Evolutionary conservation across 1,284 basidiomycete species (phyloP).

Genomic region (Boletellus dicymbophilus): DNA sequence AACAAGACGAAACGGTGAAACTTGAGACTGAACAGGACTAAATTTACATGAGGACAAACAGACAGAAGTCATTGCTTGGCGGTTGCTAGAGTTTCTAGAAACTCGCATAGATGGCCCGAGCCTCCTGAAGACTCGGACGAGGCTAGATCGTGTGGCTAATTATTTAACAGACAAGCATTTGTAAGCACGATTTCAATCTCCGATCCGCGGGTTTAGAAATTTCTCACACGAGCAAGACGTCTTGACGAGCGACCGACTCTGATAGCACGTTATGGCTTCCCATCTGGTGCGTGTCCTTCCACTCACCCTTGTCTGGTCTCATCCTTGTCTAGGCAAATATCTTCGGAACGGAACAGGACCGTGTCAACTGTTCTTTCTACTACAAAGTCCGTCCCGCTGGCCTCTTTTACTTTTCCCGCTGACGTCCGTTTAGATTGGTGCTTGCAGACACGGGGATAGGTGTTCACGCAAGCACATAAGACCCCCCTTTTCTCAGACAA

Average conservation of each 20-base stretch:
- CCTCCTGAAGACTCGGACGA: no score
- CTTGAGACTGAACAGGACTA: no score
- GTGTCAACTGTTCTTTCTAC: constrained; percentile 95
- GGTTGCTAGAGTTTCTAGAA: no score
- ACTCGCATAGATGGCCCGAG: no score
- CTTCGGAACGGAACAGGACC: constrained; percentile 89
- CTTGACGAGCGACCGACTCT: no score
- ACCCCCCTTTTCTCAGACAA: constrained; percentile 96
- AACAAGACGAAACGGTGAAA: no score
- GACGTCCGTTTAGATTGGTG: constrained; percentile 71
- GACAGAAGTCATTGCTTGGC: no score
- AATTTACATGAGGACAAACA: no score
- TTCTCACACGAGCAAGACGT: not conserved
- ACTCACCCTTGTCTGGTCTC: not conserved
- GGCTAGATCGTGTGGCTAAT: no score
- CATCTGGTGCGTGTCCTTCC: constrained; percentile 50
- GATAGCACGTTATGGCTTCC: constrained; percentile 57
- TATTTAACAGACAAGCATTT: not conserved
- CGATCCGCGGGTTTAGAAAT: not conserved
- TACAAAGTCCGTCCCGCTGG: constrained; percentile 67
- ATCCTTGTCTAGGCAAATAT: constrained; percentile 67
- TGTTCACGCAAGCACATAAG: constrained; percentile 98
- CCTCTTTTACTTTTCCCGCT: constrained; percentile 5
- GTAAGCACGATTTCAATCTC: not conserved
- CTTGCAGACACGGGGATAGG: constrained; percentile 94